These are phyloP conservation scores for Leonotis leonurus DNA, from an alignment of 257 asterid species.

Conservation along the genomic window DNA sequence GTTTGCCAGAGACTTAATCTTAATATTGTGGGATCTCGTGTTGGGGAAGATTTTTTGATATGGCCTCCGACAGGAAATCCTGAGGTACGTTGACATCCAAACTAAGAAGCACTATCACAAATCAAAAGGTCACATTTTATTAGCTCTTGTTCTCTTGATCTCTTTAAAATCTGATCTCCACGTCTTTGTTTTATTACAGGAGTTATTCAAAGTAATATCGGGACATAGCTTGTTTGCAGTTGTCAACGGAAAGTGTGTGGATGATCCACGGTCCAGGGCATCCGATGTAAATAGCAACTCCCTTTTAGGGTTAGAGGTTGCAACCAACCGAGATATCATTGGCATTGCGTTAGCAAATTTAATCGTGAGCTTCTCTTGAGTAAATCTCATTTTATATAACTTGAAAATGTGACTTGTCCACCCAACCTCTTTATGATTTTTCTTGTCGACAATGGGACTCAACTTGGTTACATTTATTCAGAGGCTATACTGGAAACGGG, in stretches of 20 bases:
- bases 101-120: neutral
- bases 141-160: neutral
- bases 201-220: conserved; percentile 75
- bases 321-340: conserved; percentile 73
- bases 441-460: conserved; percentile 3
- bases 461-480: conserved; percentile 29
- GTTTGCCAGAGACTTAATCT: conserved; percentile 89
- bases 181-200: conserved; percentile 33
- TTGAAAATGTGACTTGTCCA: neutral
- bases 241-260: conserved; percentile 83
- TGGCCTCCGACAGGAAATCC: conserved; percentile 94
- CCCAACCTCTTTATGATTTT: neutral
- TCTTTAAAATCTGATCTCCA: neutral
- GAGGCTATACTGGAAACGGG: conserved; percentile 97
- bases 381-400: neutral
- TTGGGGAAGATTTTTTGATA: conserved; percentile 94
- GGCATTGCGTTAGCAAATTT: conserved; percentile 92
- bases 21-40: conserved; percentile 90
- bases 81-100: conserved; percentile 29
- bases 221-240: conserved; percentile 79
- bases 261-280: conserved; percentile 85
- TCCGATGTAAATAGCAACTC: conserved; percentile 81
- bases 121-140: neutral
- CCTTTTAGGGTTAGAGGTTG: conserved; percentile 71
- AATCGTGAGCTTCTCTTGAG: conserved; percentile 49